A percentile compares a stretch with the other conserved stretches of the same genome.
Evolutionary conservation across 2,329 filamentous ascomycete genomes (phyloP).

Genomic region (Gnomoniopsis smithogilvyi): DNA sequence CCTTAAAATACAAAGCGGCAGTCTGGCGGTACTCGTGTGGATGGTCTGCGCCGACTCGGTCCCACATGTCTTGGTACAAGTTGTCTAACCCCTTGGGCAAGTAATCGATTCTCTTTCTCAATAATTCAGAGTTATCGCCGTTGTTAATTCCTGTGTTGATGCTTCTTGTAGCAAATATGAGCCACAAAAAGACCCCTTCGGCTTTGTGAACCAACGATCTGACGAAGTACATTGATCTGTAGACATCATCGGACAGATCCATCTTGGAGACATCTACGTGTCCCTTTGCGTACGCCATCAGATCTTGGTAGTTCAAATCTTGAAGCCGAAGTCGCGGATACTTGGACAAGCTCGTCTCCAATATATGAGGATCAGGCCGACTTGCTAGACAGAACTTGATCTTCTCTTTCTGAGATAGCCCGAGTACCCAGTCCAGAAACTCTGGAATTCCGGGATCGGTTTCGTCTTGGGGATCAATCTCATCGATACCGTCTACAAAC

Average conservation of each 20-base stretch:
- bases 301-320: background rate
- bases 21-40: background rate
- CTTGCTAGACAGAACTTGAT: slow-evolving; percentile 1
- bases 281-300: background rate
- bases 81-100: background rate
- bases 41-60: background rate
- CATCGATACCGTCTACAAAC: slow-evolving; percentile 18
- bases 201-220: background rate
- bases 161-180: background rate
- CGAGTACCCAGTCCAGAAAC: background rate
- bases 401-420: background rate
- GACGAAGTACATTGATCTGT: background rate
- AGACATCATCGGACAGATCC: background rate
- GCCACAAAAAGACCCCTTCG: slow-evolving; percentile 6
- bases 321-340: background rate
- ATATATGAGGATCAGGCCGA: background rate
- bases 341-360: background rate
- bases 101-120: background rate
- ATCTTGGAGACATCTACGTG: background rate
- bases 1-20: background rate
- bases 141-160: background rate
- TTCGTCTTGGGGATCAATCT: background rate
- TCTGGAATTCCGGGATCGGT: background rate
- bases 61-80: slow-evolving; percentile 4
- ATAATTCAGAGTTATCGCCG: background rate